Percentiles rank a stretch among this genome's conserved stretches.
Evolutionary conservation across 2,329 filamentous ascomycete species (phyloP).

Genomic region (Sphaerulina populicola): DNA sequence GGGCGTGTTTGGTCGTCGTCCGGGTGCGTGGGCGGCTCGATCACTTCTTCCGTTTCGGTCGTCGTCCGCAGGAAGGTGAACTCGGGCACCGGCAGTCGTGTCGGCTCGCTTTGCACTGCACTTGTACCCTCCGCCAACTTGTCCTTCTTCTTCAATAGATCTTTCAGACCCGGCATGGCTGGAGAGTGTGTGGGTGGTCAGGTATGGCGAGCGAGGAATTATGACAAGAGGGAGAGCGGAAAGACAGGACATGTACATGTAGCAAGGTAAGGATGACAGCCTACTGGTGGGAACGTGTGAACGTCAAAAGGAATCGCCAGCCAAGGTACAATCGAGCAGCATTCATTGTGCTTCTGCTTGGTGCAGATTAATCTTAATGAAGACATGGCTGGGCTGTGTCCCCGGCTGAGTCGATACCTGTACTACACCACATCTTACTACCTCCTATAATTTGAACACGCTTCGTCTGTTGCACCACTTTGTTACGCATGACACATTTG

Average conservation of each 20-base stretch:
- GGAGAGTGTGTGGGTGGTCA: neutral
- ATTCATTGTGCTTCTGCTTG: neutral
- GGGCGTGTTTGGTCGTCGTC: constrained; percentile 32
- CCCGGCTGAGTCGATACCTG: neutral
- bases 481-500: too few relatives aligned
- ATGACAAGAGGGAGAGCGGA: too few relatives aligned
- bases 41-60: constrained; percentile 68
- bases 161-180: constrained; percentile 50
- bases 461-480: too few relatives aligned
- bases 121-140: constrained; percentile 37
- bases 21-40: constrained; percentile 57
- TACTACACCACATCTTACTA: too few relatives aligned
- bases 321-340: neutral
- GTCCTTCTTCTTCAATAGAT: constrained; percentile 57
- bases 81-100: neutral
- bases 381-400: neutral
- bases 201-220: neutral
- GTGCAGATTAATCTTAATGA: neutral
- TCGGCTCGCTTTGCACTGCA: neutral
- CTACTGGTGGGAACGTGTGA: neutral
- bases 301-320: neutral
- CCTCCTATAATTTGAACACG: too few relatives aligned
- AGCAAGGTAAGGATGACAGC: neutral
- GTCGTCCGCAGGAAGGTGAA: constrained; percentile 72
- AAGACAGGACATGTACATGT: too few relatives aligned